phyloP scores from a whole-genome alignment of 345 rosid species.

The Sapria himalayana region DNA sequence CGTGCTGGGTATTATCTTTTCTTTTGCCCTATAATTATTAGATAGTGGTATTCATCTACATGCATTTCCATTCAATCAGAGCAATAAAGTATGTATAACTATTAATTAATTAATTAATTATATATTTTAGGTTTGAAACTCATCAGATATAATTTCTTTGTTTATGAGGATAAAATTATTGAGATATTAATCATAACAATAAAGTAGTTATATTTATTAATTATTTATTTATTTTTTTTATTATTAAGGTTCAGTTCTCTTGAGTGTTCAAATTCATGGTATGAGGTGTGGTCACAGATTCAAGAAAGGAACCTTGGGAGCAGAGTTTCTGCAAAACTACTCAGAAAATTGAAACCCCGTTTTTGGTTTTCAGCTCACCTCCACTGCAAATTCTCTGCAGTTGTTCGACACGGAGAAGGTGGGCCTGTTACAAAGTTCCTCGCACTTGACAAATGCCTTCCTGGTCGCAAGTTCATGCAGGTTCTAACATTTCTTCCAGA shows the following conservation, averaged over 20 bases:
- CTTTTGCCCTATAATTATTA: too few species aligned
- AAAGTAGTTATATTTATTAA: neutral
- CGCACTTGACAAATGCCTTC: conserved; percentile 76
- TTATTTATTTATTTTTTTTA: neutral
- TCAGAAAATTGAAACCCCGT: conserved; percentile 50
- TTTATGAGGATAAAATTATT: too few species aligned
- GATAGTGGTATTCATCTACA: too few species aligned
- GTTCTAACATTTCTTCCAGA: too few species aligned
- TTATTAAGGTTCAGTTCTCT: neutral
- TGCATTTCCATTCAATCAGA: too few species aligned
- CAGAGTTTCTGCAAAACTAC: conserved; percentile 67
- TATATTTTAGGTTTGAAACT: too few species aligned
- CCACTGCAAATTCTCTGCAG: conserved; percentile 77
- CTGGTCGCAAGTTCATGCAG: conserved; percentile 58
- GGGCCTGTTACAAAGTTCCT: conserved; percentile 72
- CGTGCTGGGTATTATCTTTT: too few species aligned
- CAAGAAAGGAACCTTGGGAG: conserved; percentile 53
- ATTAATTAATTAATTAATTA: too few species aligned
- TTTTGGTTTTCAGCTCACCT: conserved; percentile 96
- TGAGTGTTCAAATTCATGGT: conserved; percentile 2
- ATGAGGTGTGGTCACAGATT: conserved; percentile 21
- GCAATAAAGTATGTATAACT: too few species aligned
- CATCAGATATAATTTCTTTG: too few species aligned
- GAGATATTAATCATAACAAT: neutral
- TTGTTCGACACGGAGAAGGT: conserved; percentile 56